Conservation (phyloP, 305 asterid genomes). For the Andrographis paniculata region DNA sequence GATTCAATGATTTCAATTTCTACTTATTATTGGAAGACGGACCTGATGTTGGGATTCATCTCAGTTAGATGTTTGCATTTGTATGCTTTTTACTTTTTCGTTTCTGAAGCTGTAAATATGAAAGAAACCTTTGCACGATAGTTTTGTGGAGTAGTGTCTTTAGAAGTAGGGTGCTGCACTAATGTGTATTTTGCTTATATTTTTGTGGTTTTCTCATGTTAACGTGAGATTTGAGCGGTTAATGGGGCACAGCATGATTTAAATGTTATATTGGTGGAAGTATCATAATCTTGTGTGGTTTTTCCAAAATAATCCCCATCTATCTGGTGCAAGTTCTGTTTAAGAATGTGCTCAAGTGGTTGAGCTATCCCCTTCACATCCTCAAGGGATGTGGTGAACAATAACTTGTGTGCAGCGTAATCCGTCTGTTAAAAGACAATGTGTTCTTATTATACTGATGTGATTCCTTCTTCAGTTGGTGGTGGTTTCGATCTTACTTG, state of each 20-base stretch:
- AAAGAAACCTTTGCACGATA: background rate
- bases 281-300: conserved; percentile 1
- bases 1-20: conserved; percentile 2
- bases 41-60: background rate
- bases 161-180: conserved; percentile 5
- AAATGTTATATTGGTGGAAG: conserved; percentile 2
- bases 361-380: too few species aligned
- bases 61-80: background rate
- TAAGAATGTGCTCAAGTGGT: background rate
- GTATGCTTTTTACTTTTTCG: background rate
- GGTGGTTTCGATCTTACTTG: too few species aligned
- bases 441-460: too few species aligned
- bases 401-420: too few species aligned
- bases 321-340: background rate
- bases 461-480: too few species aligned
- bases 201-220: background rate
- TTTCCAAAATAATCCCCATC: background rate
- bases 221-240: background rate
- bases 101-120: background rate
- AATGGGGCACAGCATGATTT: background rate
- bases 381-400: too few species aligned
- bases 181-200: conserved; percentile 1
- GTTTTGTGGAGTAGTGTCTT: conserved; percentile 2
- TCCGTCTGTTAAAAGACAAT: too few species aligned
- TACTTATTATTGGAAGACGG: conserved; percentile 1